phyloP scores from a whole-genome alignment of 2,329 filamentous ascomycete genomes.

The Sporothrix pseudoabietina region DNA sequence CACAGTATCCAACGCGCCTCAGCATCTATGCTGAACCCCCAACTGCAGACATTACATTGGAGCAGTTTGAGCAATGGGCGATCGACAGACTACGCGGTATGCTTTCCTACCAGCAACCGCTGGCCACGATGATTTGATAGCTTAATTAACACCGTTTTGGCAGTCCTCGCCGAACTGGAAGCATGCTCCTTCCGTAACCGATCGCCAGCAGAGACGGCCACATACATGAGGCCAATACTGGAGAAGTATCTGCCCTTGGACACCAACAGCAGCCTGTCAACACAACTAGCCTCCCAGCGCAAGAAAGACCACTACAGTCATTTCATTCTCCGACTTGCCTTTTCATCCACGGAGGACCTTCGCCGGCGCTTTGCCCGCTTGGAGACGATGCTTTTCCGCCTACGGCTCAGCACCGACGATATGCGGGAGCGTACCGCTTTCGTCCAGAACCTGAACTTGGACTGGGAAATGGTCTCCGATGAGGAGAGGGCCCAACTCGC shows the following conservation, averaged over 20 bases:
- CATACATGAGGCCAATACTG: slow-evolving; percentile 82
- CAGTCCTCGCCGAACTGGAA: slow-evolving; percentile 85
- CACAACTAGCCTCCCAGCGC: slow-evolving; percentile 68
- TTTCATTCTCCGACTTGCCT: slow-evolving; percentile 92
- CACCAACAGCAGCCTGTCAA: slow-evolving; percentile 66
- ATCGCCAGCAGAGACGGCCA: slow-evolving; percentile 74
- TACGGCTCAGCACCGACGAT: slow-evolving; percentile 80
- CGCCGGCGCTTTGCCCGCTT: slow-evolving; percentile 82
- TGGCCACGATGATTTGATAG: background rate
- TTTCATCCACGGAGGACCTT: slow-evolving; percentile 87
- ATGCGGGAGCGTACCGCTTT: slow-evolving; percentile 72
- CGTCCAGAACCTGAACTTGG: slow-evolving; percentile 72
- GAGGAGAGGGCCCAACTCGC: slow-evolving; percentile 71
- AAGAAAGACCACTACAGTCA: slow-evolving; percentile 98
- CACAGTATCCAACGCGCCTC: slow-evolving; percentile 79
- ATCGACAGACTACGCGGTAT: slow-evolving; percentile 84
- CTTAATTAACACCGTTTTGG: slow-evolving; percentile 20
- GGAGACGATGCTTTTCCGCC: slow-evolving; percentile 84
- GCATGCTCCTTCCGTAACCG: slow-evolving; percentile 95
- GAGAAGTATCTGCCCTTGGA: slow-evolving; percentile 84
- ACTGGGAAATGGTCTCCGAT: slow-evolving; percentile 81
- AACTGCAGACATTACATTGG: slow-evolving; percentile 90
- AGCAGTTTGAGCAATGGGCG: slow-evolving; percentile 98
- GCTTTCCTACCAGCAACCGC: slow-evolving; percentile 30
- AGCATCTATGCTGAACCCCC: slow-evolving; percentile 91